Evolutionary conservation across 2,329 filamentous ascomycete genomes (phyloP), one percentile per base, ranked within the genome.

Genomic region (Teratosphaeria destructans): DNA sequence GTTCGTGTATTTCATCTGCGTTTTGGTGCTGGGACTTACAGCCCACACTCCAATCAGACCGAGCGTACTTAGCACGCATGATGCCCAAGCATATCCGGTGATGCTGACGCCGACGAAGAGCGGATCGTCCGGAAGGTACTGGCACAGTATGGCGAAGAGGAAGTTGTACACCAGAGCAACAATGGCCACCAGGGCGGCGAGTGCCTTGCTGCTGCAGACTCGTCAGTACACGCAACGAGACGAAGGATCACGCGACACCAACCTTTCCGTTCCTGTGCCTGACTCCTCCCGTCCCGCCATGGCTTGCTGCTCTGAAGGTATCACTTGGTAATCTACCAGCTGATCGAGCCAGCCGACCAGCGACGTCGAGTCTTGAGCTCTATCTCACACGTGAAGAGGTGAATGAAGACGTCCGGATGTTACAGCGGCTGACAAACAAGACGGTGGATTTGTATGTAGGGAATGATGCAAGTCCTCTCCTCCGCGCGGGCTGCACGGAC

Each of bases 41-140:
- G 61, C 60, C 32, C 61, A 56, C 27, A 67, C 64, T 23, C 67
- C 68, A 23, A 61, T 59, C 32, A 69, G 54, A 32, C 67, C 67
- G 27, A 68, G 52, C 16, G 64, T 49, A 39, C 65, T 67, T 60
- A 68, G 55, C 5, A 60, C 59, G 54, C 60, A 65, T 12, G 67
- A 65, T 19, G 65, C 65, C 66, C 65, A 70, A 26, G 66, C 66
- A 57, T 70, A 70, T 12, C 63, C 56, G 16, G 62, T 62, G 16
- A 68, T 62, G 57, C 63, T 63, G 43, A 65, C 57, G 11, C 65
- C 65, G 39, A 70, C 61, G 57, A 64, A 67, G 23, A 69, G 60
- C 1, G 68, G 67, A 54, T 70, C 68, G 57, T 66, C 61, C 23
- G 68, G 67, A 3, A 70, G 57, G 53, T 68, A 65, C 23, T 60